Conservation (phyloP, 306 rosid genomes). For the Cucurbita argyrosperma region DNA sequence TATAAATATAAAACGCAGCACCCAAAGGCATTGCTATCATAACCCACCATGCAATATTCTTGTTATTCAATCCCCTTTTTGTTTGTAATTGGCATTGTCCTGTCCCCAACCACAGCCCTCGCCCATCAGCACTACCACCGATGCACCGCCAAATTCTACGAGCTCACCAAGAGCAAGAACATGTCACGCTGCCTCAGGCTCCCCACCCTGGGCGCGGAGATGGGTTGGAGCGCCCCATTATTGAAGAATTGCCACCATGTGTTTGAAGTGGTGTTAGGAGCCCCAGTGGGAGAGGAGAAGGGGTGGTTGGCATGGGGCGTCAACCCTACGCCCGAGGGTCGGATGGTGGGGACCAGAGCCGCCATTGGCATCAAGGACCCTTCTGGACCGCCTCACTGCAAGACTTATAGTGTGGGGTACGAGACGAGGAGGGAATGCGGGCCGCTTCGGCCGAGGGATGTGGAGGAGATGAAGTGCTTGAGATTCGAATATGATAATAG, state of each 20-base stretch:
- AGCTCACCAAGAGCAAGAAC: not conserved
- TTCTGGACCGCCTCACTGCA: not conserved
- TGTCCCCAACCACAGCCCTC: not conserved
- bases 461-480: not conserved
- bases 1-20: not conserved
- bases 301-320: constrained; percentile 85
- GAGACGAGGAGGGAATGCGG: constrained; percentile 38
- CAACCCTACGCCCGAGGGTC: constrained; percentile 32
- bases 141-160: not conserved
- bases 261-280: constrained; percentile 32
- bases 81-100: constrained; percentile 1
- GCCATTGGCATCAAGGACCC: constrained; percentile 25
- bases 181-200: constrained; percentile 30
- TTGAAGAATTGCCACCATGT: not conserved
- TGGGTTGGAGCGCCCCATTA: constrained; percentile 31
- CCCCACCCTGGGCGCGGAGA: constrained; percentile 39
- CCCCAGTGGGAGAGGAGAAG: not conserved
- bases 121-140: not conserved
- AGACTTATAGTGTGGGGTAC: constrained; percentile 21
- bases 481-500: not conserved
- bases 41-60: not conserved
- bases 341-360: constrained; percentile 78
- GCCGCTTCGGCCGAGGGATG: constrained; percentile 9
- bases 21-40: not conserved
- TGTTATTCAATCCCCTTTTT: not conserved